Conservation (phyloP, 2,329 filamentous ascomycete genomes). For the Xylaria sp. region DNA sequence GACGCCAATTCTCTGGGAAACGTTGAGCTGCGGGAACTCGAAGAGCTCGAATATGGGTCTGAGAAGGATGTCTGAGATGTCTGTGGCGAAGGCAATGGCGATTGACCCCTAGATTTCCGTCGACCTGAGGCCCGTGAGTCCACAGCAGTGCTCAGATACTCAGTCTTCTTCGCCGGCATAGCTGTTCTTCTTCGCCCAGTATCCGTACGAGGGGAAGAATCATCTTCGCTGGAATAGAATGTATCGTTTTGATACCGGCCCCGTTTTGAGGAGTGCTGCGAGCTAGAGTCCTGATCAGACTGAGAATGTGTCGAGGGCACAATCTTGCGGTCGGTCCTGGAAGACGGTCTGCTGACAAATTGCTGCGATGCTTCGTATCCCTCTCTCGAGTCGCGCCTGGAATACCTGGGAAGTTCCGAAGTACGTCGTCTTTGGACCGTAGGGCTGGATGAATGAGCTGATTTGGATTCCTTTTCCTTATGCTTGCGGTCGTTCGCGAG, state of each 20-base stretch:
- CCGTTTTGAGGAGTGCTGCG: conserved; percentile 42
- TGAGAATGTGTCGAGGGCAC: conserved; percentile 37
- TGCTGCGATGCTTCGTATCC: conserved; percentile 39
- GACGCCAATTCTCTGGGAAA: conserved; percentile 46
- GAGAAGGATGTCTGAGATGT: conserved; percentile 43
- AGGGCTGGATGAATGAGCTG: conserved; percentile 42
- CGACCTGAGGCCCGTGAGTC: conserved; percentile 40
- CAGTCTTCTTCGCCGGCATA: conserved; percentile 38
- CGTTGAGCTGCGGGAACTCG: conserved; percentile 46
- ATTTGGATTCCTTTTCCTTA: conserved; percentile 39
- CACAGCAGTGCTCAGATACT: conserved; percentile 39
- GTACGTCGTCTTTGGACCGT: conserved; percentile 43
- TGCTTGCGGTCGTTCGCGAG: conserved; percentile 39
- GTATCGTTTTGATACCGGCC: conserved; percentile 41
- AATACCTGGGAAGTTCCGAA: conserved; percentile 43
- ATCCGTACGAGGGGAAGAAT: conserved; percentile 38
- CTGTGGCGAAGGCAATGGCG: conserved; percentile 45
- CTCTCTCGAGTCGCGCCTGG: conserved; percentile 41
- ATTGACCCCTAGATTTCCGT: conserved; percentile 42
- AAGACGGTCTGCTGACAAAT: conserved; percentile 36
- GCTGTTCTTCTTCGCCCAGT: conserved; percentile 43
- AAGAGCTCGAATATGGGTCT: conserved; percentile 40
- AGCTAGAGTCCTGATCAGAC: conserved; percentile 42
- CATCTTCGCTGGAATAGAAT: conserved; percentile 50
- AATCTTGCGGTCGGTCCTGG: conserved; percentile 37